A percentile compares a stretch with the other conserved stretches of the same genome.
These are phyloP conservation scores for Hymenoscyphus fraxineus DNA, from an alignment of 2,329 filamentous ascomycete genomes.

Conservation along the genomic window DNA sequence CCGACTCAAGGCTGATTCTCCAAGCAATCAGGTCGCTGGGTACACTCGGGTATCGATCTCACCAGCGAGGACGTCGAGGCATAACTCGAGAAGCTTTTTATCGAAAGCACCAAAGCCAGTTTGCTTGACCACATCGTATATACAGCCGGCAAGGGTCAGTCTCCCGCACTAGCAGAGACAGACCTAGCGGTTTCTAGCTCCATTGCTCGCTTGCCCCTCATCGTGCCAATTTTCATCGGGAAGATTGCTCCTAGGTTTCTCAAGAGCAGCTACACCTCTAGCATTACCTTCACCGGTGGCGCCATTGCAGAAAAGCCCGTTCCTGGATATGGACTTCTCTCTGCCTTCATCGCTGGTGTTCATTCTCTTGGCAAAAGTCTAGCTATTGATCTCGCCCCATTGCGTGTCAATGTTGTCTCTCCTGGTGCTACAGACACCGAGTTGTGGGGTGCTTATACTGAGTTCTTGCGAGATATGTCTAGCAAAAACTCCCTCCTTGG, in stretches of 20 bases:
- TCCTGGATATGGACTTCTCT: slow-evolving; percentile 43
- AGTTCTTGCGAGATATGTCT: no score
- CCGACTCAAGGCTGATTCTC: slow-evolving; percentile 37
- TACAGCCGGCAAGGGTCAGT: slow-evolving; percentile 12
- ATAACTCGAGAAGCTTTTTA: no score
- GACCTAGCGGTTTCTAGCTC: no score
- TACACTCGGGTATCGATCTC: no score
- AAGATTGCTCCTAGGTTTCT: no score
- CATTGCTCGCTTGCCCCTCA: no score
- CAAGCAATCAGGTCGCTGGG: not conserved
- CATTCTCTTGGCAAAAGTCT: slow-evolving; percentile 51
- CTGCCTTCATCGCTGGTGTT: slow-evolving; percentile 45
- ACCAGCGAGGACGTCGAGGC: no score
- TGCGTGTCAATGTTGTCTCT: slow-evolving; percentile 58
- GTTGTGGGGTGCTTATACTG: not conserved
- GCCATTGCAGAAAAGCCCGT: slow-evolving; percentile 17
- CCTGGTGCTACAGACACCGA: slow-evolving; percentile 52
- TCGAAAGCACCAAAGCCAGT: not conserved
- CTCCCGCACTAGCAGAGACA: no score
- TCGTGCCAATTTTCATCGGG: no score
- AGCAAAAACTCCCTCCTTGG: no score
- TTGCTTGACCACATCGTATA: slow-evolving; percentile 24
- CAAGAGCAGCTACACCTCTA: no score
- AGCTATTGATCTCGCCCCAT: slow-evolving; percentile 58
- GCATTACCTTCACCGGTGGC: slow-evolving; percentile 16